Evolutionary conservation across 2,329 filamentous ascomycete species (phyloP).

Genomic region (Paraphoma sp.): DNA sequence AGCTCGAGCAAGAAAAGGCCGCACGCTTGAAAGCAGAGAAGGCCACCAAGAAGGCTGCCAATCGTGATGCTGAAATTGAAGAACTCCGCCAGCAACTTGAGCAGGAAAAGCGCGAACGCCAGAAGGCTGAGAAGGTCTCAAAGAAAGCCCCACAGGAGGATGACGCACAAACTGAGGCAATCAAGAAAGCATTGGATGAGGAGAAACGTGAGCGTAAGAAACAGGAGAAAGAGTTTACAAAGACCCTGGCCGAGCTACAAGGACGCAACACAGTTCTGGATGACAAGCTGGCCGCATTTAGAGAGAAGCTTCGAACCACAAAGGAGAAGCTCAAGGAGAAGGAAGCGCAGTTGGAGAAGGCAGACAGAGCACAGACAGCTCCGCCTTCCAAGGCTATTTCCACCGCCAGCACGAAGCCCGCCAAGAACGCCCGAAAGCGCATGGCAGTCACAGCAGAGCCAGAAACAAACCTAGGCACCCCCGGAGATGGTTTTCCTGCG

Average conservation of each 20-base stretch:
- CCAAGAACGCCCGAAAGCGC: constrained; percentile 52
- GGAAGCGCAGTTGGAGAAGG: constrained; percentile 57
- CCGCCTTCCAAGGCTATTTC: constrained; percentile 37
- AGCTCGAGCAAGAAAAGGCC: constrained; percentile 53
- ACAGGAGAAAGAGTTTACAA: constrained; percentile 60
- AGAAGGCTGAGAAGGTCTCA: constrained; percentile 37
- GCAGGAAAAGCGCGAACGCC: constrained; percentile 48
- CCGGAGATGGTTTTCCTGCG: constrained; percentile 54
- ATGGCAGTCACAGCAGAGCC: constrained; percentile 53
- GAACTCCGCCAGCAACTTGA: constrained; percentile 47
- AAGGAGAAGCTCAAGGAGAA: constrained; percentile 77
- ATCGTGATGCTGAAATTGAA: constrained; percentile 33
- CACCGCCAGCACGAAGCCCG: constrained; percentile 41
- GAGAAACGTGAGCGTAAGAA: constrained; percentile 61
- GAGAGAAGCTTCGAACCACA: constrained; percentile 70
- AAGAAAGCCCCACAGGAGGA: constrained; percentile 52
- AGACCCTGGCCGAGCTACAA: constrained; percentile 66
- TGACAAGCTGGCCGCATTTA: constrained; percentile 72
- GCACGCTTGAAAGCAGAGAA: constrained; percentile 39
- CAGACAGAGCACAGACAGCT: constrained; percentile 51
- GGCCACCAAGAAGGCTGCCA: constrained; percentile 41
- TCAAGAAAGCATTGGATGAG: constrained; percentile 58
- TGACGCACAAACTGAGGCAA: constrained; percentile 53
- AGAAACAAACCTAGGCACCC: constrained; percentile 57
- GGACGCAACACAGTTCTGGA: constrained; percentile 70